Evolutionary conservation across 352 stramenopile genomes (phyloP), one percentile per base, ranked within the genome.

Genomic region (Pythium biforme): DNA sequence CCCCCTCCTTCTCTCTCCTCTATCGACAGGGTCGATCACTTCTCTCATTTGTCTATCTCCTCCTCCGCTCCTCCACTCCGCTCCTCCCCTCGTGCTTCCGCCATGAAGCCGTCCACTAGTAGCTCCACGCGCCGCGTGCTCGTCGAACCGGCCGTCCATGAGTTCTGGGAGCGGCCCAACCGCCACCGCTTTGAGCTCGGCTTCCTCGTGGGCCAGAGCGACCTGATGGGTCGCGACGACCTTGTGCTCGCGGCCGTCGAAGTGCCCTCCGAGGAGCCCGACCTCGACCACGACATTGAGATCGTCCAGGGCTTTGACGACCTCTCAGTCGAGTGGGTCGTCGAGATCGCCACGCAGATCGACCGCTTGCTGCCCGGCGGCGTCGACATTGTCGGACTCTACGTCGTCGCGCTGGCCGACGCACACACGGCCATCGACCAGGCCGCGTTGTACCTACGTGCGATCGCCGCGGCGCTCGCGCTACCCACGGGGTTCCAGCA

Each of bases 301-400:
- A 55, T 62, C 1, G 56, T 66, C 1, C 69, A 57, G 15, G 50
- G 64, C 55, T 77, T 89, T 39, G 67, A 66, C 8, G 79, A 90
- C 50, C 63, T 92, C 39, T 88, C 80, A 14, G 66, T 75, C 22
- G 80, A 90, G 12, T 92, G 83, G 83, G 66, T 84, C 46, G 65
- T 81, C 59, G 78, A 89, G 47, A 75, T 83, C 65, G 72, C 80
- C 37, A 77, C 83, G 57, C 83, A 92, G 53, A 60, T 90, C n/a
- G 79, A 90, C 25, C 79, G 75, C 26, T 46, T 92, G 45, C 65
- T 92, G 4, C 80, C 83, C 1, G 83, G 83, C 6, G 83, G 83
- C 20, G 64, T 90, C 29, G 50, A 39, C 3, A 62, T 92, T 23
- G 8, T 84, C 11, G 83, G 83, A 3, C 59, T 92, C 9, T 92